These are phyloP conservation scores for Solanum appendiculatum DNA, from an alignment of 257 asterid species.

Conservation along the genomic window DNA sequence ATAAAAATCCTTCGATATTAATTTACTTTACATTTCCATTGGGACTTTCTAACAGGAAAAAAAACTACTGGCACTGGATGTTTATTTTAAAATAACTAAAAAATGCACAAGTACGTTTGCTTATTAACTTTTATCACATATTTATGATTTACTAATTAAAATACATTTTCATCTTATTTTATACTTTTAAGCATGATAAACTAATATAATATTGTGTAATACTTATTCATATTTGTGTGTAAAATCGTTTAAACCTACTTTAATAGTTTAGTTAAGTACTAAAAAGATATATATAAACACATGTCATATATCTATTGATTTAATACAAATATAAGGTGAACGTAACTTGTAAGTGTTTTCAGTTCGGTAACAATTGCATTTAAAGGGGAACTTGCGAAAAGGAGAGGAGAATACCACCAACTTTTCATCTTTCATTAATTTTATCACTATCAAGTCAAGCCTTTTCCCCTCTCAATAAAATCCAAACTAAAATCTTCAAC, in stretches of 20 bases:
- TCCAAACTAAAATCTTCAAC: not conserved
- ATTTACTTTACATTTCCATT: not conserved
- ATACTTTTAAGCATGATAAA: not conserved
- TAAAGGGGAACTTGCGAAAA: not conserved
- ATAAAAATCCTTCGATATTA: too few species aligned
- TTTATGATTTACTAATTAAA: not conserved
- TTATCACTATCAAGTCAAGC: not conserved
- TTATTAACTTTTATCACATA: not conserved
- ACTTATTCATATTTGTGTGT: not conserved
- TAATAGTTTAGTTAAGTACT: not conserved
- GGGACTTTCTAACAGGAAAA: not conserved
- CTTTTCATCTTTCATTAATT: not conserved
- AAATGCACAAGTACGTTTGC: not conserved
- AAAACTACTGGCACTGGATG: not conserved
- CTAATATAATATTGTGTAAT: not conserved
- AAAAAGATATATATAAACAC: not conserved
- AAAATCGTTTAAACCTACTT: too few species aligned
- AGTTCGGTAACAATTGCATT: not conserved
- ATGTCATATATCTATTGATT: not conserved
- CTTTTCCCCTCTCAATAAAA: not conserved
- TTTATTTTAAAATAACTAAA: not conserved
- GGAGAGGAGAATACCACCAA: not conserved
- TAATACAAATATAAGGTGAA: too few species aligned
- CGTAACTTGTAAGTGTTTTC: not conserved
- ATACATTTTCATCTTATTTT: not conserved